phyloP scores from a whole-genome alignment of 202 grass and related monocot genomes.

The Zoysia matrella region DNA sequence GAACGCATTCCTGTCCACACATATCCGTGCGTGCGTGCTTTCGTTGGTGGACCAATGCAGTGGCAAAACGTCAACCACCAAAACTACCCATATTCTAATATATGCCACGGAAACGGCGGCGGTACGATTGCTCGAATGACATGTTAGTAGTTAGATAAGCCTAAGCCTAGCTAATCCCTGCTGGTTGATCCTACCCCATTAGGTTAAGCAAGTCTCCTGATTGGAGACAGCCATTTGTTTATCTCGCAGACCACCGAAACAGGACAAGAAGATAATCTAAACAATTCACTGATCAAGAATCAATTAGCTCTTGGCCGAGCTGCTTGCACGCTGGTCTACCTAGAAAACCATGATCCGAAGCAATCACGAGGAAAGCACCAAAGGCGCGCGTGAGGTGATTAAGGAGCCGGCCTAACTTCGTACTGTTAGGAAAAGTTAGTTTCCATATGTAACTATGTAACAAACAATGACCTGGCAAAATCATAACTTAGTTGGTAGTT shows the following conservation, averaged over 20 bases:
- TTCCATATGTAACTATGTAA: no score
- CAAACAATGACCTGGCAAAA: no score
- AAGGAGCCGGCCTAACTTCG: no score
- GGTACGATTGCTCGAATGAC: conserved; percentile 25
- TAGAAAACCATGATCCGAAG: conserved; percentile 32
- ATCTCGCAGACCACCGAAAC: conserved; percentile 18
- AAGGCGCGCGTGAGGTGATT: no score
- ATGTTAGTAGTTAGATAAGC: conserved; percentile 17
- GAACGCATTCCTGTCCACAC: no score
- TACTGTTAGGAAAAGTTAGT: no score
- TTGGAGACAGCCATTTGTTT: conserved; percentile 50
- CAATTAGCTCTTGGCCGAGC: not conserved
- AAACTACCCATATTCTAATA: not conserved
- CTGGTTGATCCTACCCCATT: conserved; percentile 4
- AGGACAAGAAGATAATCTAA: conserved; percentile 42
- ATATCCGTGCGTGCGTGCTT: no score
- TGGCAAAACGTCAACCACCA: not conserved
- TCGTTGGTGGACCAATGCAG: no score
- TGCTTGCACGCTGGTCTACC: conserved; percentile 6
- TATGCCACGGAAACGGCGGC: conserved; percentile 1
- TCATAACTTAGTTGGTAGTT: no score
- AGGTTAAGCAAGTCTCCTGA: conserved; percentile 16
- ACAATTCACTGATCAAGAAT: not conserved
- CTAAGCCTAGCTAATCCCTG: conserved; percentile 12
- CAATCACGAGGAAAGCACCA: conserved; percentile 12